Evolutionary conservation across 1,139 yeast genomes (phyloP), one percentile per base, ranked within the genome.

Genomic region (Wickerhamomyces sp.): DNA sequence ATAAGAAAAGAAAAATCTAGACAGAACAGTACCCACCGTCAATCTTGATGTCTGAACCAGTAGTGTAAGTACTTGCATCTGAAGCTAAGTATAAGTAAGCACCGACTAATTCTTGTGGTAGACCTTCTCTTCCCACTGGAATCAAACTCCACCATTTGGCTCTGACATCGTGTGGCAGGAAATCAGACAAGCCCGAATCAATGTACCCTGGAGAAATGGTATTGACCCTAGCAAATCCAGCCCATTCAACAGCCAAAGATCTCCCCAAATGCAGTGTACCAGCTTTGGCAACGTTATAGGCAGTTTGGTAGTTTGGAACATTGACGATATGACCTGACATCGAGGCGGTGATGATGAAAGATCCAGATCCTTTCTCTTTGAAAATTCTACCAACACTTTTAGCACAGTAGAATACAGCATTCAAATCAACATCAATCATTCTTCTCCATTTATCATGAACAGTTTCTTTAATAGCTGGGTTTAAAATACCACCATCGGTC

Each of bases 271-370:
- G 96, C 45, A 84, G 68, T 46, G 85, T 78, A 7, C 84, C 96
- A 33, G 96, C 95, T 75, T 89, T 89, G 55, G 94, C 91, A 31
- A 91, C 91, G 64, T 89, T 89, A 72, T 89, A 89, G 45, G 91
- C 84, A 45, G 95, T 88, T 67, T 90, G 96, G 62, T 81, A 69
- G 67, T 89, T 95, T 26, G 96, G 96, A 53, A 84, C 80, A 66
- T 89, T 89, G 55, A 82, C 96, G 60, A 89, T 84, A 65, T 83
- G 86, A 36, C 94, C 96, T 36, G 95, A 85, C 94, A 89, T 88
- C 40, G 95, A 85, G 13, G 95, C 94, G 26, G 96, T 89, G 63
- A 86, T 76, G 59, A 89, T 78, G 55, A 89, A 72, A 1, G 95
- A 84, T 30, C 96, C 96, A 45, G 67, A 67, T 23, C 83, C 81